Conservation (phyloP, 768 basidiomycete species). For the Harrya chromipes region DNA sequence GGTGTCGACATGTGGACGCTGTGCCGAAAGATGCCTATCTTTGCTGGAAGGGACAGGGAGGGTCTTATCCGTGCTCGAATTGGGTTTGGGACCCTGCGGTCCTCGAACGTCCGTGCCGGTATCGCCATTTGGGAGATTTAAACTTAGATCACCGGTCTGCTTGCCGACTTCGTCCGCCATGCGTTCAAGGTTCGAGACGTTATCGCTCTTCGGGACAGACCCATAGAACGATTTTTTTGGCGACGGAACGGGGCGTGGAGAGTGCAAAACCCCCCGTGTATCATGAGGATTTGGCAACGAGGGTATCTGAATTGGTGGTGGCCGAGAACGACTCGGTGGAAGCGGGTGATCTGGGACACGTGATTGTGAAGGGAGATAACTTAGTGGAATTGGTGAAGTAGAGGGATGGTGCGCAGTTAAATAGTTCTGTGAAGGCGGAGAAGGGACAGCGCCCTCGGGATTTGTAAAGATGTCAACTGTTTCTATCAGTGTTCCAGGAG, state of each 20-base stretch:
- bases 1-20: slow-evolving; percentile 30
- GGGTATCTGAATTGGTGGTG: slow-evolving; percentile 23
- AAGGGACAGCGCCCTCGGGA: slow-evolving; percentile 54
- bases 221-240: slow-evolving; percentile 52
- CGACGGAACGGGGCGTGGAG: slow-evolving; percentile 67
- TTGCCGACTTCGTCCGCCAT: slow-evolving; percentile 60
- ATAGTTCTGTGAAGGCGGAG: slow-evolving; percentile 56
- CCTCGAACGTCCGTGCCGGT: slow-evolving; percentile 16
- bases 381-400: slow-evolving; percentile 59
- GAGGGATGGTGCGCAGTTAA: slow-evolving; percentile 56
- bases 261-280: slow-evolving; percentile 44
- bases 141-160: slow-evolving; percentile 26
- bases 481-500: slow-evolving; percentile 12
- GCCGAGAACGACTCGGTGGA: slow-evolving; percentile 11
- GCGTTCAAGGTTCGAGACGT: slow-evolving; percentile 69
- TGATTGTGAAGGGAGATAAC: slow-evolving; percentile 41
- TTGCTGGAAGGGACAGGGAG: slow-evolving; percentile 54
- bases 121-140: slow-evolving; percentile 22
- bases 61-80: slow-evolving; percentile 48
- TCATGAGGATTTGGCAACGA: slow-evolving; percentile 30
- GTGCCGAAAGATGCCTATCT: slow-evolving; percentile 13
- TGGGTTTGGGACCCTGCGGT: slow-evolving; percentile 16
- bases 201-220: slow-evolving; percentile 25
- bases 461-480: slow-evolving; percentile 28
- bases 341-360: slow-evolving; percentile 4